These are phyloP conservation scores for Prunus yedoensis DNA, from an alignment of 331 rosid genomes.

Conservation along the genomic window DNA sequence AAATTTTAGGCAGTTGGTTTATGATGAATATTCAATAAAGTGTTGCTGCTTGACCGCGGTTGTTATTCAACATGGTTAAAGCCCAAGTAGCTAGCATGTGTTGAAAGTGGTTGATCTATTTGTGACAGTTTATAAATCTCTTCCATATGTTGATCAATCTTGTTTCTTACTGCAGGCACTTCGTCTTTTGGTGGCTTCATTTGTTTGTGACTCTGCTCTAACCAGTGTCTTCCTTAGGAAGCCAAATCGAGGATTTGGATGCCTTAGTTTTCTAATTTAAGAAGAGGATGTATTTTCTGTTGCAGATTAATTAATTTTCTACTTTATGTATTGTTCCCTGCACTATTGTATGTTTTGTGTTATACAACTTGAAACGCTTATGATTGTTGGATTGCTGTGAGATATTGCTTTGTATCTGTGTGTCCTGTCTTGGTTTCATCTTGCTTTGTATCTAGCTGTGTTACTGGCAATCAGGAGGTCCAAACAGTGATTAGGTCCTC, in stretches of 20 bases:
- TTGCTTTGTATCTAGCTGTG: too few species aligned
- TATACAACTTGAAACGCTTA: too few species aligned
- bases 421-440: not conserved
- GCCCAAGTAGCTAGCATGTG: too few species aligned
- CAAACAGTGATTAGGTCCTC: too few species aligned
- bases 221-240: slow-evolving; percentile 9
- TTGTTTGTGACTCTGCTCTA: slow-evolving; percentile 19
- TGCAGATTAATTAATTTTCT: not conserved
- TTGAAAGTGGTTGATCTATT: not conserved
- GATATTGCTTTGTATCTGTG: not conserved
- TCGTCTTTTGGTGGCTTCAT: slow-evolving; percentile 12
- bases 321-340: not conserved
- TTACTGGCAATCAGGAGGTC: not conserved
- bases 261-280: not conserved
- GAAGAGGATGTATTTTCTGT: not conserved
- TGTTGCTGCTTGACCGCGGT: too few species aligned
- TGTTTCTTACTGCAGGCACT: slow-evolving; percentile 17
- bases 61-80: too few species aligned
- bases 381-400: not conserved
- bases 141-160: too few species aligned
- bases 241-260: not conserved
- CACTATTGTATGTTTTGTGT: not conserved
- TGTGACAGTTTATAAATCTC: not conserved
- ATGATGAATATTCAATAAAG: too few species aligned
- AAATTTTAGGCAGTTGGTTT: too few species aligned